These are phyloP conservation scores for Thalassiosira exigua DNA, from an alignment of 352 stramenopile species.

Conservation along the genomic window DNA sequence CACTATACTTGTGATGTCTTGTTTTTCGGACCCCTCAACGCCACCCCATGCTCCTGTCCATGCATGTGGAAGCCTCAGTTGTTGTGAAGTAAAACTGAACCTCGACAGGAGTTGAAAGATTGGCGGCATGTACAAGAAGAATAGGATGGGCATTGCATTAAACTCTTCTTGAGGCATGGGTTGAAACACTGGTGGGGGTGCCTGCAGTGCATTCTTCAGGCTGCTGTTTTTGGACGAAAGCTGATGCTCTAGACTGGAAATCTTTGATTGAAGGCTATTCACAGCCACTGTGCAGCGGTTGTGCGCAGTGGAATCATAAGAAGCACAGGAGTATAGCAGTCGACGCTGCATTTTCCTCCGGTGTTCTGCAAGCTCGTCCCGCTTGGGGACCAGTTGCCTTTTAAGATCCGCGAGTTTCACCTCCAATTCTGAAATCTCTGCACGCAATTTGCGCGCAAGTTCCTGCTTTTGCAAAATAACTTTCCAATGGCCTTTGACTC, in stretches of 20 bases:
- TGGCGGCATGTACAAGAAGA: conserved; percentile 57
- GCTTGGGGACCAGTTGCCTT: conserved; percentile 1
- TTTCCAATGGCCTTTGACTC: conserved; percentile 49
- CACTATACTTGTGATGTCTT: conserved; percentile 33
- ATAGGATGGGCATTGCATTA: conserved; percentile 55
- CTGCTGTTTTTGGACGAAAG: conserved; percentile 18
- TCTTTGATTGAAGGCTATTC: conserved; percentile 1
- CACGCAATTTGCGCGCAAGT: conserved; percentile 14
- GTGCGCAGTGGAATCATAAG: conserved; percentile 1
- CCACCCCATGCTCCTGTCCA: conserved; percentile 30
- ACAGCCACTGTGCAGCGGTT: background rate
- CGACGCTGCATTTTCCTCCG: conserved; percentile 14
- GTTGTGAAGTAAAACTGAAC: conserved; percentile 55
- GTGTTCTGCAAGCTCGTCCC: conserved; percentile 34
- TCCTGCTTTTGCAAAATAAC: conserved; percentile 53
- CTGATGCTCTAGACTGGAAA: conserved; percentile 24
- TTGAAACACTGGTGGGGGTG: conserved; percentile 54
- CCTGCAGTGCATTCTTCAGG: conserved; percentile 31
- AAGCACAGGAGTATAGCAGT: background rate
- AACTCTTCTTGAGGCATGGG: conserved; percentile 45
- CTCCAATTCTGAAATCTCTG: conserved; percentile 37
- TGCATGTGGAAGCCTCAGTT: conserved; percentile 38
- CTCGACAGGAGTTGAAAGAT: conserved; percentile 45
- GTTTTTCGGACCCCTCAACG: conserved; percentile 17
- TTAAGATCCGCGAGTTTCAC: conserved; percentile 18